phyloP scores from a whole-genome alignment of 306 rosid species.

The Corylus heterophylla region DNA sequence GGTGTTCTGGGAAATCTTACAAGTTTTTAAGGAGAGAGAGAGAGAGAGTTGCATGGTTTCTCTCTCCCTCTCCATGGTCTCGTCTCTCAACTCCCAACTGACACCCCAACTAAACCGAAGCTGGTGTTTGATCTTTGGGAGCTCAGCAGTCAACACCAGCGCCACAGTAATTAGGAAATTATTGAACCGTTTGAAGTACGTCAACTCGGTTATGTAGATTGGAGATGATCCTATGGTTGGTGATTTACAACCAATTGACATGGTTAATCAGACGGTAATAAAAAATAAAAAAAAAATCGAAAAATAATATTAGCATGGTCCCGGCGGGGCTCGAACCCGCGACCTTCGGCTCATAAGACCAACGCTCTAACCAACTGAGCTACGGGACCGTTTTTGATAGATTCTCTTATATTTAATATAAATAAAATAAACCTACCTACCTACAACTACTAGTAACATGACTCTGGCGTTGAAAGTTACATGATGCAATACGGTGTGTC shows the following conservation, averaged over 20 bases:
- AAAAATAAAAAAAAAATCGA: accelerated
- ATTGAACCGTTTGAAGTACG: too few species aligned
- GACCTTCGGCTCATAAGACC: slow-evolving; percentile 60
- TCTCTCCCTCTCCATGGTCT: neutral
- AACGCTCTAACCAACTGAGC: slow-evolving; percentile 63
- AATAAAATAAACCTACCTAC: too few species aligned
- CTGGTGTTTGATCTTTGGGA: slow-evolving; percentile 56
- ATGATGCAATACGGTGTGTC: slow-evolving; percentile 11
- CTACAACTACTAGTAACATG: neutral
- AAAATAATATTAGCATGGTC: slow-evolving; percentile 11
- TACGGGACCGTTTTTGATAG: slow-evolving; percentile 31
- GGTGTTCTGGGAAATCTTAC: slow-evolving; percentile 9
- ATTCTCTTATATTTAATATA: too few species aligned
- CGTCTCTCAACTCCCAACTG: slow-evolving; percentile 13
- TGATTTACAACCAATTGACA: neutral
- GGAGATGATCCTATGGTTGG: neutral
- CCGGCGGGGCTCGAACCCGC: slow-evolving; percentile 60
- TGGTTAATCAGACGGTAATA: neutral
- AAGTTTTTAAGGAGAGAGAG: slow-evolving; percentile 23
- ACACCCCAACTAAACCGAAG: slow-evolving; percentile 58
- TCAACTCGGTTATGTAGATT: too few species aligned
- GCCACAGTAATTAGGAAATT: too few species aligned
- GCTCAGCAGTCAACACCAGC: slow-evolving; percentile 37
- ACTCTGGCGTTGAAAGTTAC: slow-evolving; percentile 2
- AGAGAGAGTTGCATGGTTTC: slow-evolving; percentile 23